phyloP scores from a whole-genome alignment of 2,329 filamentous ascomycete species.

The Plenodomus biglobosus region DNA sequence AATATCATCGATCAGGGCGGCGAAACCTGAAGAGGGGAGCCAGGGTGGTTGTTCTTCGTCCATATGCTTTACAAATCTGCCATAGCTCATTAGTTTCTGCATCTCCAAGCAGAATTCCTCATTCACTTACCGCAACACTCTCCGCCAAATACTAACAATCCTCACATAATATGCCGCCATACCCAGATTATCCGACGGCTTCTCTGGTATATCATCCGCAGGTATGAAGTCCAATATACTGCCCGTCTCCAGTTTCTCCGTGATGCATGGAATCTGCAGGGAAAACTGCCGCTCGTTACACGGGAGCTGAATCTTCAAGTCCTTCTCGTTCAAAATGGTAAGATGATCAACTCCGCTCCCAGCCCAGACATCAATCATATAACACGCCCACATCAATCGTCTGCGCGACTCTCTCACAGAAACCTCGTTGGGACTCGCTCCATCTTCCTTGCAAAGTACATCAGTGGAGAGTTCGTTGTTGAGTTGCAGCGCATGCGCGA shows the following conservation, averaged over 20 bases:
- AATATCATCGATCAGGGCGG: conserved; percentile 26
- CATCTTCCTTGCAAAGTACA: conserved; percentile 30
- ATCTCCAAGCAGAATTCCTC: not conserved
- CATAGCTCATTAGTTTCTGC: not conserved
- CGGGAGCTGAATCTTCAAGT: conserved; percentile 38
- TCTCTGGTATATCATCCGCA: conserved; percentile 28
- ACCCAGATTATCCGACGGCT: conserved; percentile 34
- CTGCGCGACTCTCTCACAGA: conserved; percentile 34
- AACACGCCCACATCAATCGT: conserved; percentile 40
- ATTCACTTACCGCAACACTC: conserved; percentile 28
- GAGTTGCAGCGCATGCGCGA: conserved; percentile 37
- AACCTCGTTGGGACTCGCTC: conserved; percentile 30
- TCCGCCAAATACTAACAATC: conserved; percentile 37
- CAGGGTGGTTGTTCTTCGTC: conserved; percentile 37
- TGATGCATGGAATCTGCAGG: conserved; percentile 35
- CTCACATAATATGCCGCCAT: conserved; percentile 39
- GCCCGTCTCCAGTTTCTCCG: conserved; percentile 30
- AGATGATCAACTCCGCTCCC: conserved; percentile 39
- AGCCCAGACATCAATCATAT: conserved; percentile 41
- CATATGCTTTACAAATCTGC: conserved; percentile 36
- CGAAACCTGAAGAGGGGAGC: conserved; percentile 32
- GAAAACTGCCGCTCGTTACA: conserved; percentile 39
- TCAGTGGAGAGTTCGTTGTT: conserved; percentile 35
- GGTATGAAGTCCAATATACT: conserved; percentile 29
- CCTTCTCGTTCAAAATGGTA: conserved; percentile 37